These are phyloP conservation scores for Asparagopsis taxiformis DNA, from an alignment of 31 red algal species.

Conservation along the genomic window DNA sequence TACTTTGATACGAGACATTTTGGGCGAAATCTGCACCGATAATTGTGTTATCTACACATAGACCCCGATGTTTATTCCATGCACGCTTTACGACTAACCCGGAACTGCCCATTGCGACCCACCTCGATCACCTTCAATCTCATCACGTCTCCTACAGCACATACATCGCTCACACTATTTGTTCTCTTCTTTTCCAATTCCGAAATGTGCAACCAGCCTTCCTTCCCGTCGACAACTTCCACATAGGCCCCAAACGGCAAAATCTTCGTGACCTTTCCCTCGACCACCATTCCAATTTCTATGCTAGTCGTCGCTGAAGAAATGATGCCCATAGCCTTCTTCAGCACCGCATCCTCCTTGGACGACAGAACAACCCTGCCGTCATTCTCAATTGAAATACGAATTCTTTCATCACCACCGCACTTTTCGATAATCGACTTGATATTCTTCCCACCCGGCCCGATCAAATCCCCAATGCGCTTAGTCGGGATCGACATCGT, in stretches of 20 bases:
- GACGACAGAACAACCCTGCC: constrained; percentile 64
- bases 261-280: constrained; percentile 65
- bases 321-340: constrained; percentile 46
- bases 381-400: constrained; percentile 78
- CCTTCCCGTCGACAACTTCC: constrained; percentile 64
- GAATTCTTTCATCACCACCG: constrained; percentile 60
- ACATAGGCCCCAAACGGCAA: constrained; percentile 94
- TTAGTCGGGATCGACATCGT: constrained; percentile 48
- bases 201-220: constrained; percentile 91
- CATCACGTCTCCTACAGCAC: constrained; percentile 68
- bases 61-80: no score
- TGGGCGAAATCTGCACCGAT: no score
- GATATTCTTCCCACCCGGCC: constrained; percentile 83
- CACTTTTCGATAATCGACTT: constrained; percentile 82
- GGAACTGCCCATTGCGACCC: constrained; percentile 61
- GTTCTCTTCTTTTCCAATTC: constrained; percentile 77
- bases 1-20: no score
- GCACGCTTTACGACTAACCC: constrained; percentile 71
- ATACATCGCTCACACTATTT: constrained; percentile 65
- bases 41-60: no score
- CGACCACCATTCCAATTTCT: constrained; percentile 43
- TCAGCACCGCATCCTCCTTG: constrained; percentile 15
- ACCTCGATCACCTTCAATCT: constrained; percentile 75
- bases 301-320: constrained; percentile 26
- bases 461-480: constrained; percentile 88